phyloP scores from a whole-genome alignment of 306 rosid species.

The Vicia sativa region DNA sequence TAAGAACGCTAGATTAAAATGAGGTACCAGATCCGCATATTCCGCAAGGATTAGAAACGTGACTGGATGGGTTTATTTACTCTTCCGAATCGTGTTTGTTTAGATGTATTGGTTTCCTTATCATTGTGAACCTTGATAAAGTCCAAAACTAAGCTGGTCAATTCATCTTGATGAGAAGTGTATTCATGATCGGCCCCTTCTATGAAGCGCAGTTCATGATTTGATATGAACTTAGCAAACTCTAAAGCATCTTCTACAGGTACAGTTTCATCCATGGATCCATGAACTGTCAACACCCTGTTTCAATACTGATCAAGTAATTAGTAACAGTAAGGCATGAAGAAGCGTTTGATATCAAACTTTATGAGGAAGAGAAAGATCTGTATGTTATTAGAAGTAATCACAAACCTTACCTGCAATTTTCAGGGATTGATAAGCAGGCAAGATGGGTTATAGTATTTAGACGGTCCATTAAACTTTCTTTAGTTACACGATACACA shows the following conservation, averaged over 20 bases:
- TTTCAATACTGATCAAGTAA: constrained; percentile 31
- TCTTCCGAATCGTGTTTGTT: constrained; percentile 33
- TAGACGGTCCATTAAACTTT: constrained; percentile 83
- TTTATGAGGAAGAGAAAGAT: not conserved
- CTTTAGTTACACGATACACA: constrained; percentile 72
- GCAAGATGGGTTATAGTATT: constrained; percentile 62
- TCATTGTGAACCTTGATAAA: constrained; percentile 52
- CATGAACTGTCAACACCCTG: constrained; percentile 90
- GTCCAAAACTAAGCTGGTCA: constrained; percentile 59
- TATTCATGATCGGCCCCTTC: constrained; percentile 89
- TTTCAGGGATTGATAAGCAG: constrained; percentile 58
- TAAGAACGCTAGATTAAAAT: constrained; percentile 19
- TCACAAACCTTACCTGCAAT: constrained; percentile 59
- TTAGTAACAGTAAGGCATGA: constrained; percentile 17
- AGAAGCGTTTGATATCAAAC: constrained; percentile 24
- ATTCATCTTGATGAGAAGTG: constrained; percentile 64
- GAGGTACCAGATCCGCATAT: constrained; percentile 12
- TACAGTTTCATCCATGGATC: constrained; percentile 78
- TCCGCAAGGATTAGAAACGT: constrained; percentile 47
- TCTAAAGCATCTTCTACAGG: constrained; percentile 73
- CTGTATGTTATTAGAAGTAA: constrained; percentile 7
- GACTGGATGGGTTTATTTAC: constrained; percentile 49
- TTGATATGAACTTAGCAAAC: constrained; percentile 63
- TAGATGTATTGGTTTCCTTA: constrained; percentile 32
- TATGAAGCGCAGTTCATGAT: constrained; percentile 63